phyloP scores from a whole-genome alignment of 2,329 filamentous ascomycete species.

The Verticillium isaacii region DNA sequence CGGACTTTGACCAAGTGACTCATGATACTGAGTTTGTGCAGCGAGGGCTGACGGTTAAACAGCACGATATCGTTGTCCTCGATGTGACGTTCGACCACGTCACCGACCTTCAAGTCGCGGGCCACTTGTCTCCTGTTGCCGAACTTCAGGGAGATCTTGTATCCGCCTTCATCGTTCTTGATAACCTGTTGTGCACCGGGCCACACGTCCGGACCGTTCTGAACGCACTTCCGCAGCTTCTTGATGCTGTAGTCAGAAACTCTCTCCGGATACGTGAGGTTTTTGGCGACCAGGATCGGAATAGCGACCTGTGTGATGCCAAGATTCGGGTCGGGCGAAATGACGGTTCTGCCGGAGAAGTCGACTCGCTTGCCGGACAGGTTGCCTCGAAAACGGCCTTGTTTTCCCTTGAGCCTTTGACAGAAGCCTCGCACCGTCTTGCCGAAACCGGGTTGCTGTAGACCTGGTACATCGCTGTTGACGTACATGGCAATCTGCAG shows the following conservation, averaged over 20 bases:
- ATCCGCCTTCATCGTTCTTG: conserved; percentile 57
- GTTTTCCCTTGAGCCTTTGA: conserved; percentile 93
- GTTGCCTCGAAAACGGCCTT: conserved; percentile 95
- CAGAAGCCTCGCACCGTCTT: conserved; percentile 92
- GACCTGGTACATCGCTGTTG: conserved; percentile 89
- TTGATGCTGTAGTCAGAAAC: conserved; percentile 81
- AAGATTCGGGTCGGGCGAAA: conserved; percentile 93
- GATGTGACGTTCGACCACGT: conserved; percentile 89
- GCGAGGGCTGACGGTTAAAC: conserved; percentile 95
- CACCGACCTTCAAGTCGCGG: conserved; percentile 70
- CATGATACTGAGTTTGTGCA: conserved; percentile 98
- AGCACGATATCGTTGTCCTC: conserved; percentile 94
- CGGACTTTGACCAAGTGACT: conserved; percentile 90
- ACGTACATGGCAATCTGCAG: conserved; percentile 96
- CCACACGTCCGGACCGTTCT: conserved; percentile 72
- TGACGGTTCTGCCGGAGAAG: conserved; percentile 95
- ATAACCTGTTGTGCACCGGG: conserved; percentile 83
- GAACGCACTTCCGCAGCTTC: conserved; percentile 70
- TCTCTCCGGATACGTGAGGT: conserved; percentile 89
- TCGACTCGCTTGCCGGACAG: conserved; percentile 97
- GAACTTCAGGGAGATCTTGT: conserved; percentile 72
- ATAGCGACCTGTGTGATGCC: conserved; percentile 92
- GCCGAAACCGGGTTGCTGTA: conserved; percentile 82
- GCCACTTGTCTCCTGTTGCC: conserved; percentile 68
- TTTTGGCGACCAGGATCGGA: conserved; percentile 87